Evolutionary conservation across 208 protist genomes (phyloP).

Genomic region (Leishmania tarentolae): DNA sequence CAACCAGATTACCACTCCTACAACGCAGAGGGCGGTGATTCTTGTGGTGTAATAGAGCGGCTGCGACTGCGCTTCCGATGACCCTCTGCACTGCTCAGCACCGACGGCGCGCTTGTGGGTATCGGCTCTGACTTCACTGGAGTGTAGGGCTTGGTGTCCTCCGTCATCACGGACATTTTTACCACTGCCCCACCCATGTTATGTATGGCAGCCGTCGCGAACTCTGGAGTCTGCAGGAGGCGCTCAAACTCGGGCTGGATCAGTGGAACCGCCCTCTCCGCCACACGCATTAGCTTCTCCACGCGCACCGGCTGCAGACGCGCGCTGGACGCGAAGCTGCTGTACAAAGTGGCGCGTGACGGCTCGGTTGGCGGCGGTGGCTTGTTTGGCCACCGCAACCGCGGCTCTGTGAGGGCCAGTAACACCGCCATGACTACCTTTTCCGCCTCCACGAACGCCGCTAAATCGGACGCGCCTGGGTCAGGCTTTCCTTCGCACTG

Average conservation of each 20-base stretch:
- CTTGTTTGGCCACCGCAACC: constrained; percentile 49
- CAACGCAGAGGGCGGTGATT: neutral
- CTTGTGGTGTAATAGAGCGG: neutral
- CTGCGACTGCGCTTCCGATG: constrained; percentile 5
- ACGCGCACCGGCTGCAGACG: constrained; percentile 61
- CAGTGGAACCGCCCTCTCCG: constrained; percentile 23
- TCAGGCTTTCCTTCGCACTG: constrained; percentile 9
- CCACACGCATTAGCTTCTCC: constrained; percentile 58
- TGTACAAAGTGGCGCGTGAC: constrained; percentile 43
- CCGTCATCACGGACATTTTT: neutral
- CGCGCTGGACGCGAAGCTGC: constrained; percentile 63
- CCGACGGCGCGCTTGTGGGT: neutral
- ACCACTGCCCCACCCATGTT: constrained; percentile 14
- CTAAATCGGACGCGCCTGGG: constrained; percentile 24
- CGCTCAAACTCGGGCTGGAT: constrained; percentile 44
- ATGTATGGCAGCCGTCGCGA: constrained; percentile 10
- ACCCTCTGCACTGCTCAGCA: neutral
- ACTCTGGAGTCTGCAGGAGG: constrained; percentile 15
- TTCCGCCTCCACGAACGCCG: constrained; percentile 49
- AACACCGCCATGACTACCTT: constrained; percentile 59
- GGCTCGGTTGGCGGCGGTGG: constrained; percentile 28
- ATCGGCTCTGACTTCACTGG: neutral
- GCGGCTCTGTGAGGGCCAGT: constrained; percentile 45
- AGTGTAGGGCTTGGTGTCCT: neutral
- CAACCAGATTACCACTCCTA: neutral